Evolutionary conservation across 495 filamentous ascomycete genomes (phyloP), one percentile per base, ranked within the genome.

Genomic region (Talaromyces adpressus): DNA sequence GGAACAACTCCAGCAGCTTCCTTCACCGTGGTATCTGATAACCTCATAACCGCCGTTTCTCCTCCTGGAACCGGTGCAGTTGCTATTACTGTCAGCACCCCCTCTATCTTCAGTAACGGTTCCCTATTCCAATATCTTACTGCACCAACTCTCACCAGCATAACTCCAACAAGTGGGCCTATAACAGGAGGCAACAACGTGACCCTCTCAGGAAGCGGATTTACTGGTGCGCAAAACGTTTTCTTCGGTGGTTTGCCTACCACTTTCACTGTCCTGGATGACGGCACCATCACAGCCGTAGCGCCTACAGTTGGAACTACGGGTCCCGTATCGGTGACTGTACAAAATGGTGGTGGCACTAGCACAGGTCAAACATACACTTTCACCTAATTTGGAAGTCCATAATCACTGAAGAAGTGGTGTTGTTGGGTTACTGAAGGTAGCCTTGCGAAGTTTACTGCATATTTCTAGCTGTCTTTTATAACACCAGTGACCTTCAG

Each of bases 311-410:
- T 29, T 56, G 52, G 52, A 30, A 29, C 14, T 22, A 1, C 52
- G 52, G 52, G 52, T 56, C 52, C 52, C 7, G 4, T 56, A 56
- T 56, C 52, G 8, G 52, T 56, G 52, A 56, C 52, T 56, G 52
- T 56, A 29, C 23, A 56, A 29, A 56, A 23, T n/a, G 22, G 14
- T 29, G 52, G 52, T 16, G 52, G 52, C 16, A 56, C 52, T 25
- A 56, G 52, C 52, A 11, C 25, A 29, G 52, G 52, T 25, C 6
- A 6, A 29, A 56, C 52, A 56, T 56, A 56, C 52, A 56, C 23
- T 29, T 29, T 7, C 22, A 22, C 22, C 52, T 56, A 56, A 51
- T 22, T 51, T 51, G 45, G 16, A 51, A 18, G 45, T 7, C n/a
- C n/a, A 30, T 36, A 12, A 2, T 36, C 32, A 36, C 16, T 18